Conservation (phyloP, 2,329 filamentous ascomycete genomes). For the Microdochium bolleyi region DNA sequence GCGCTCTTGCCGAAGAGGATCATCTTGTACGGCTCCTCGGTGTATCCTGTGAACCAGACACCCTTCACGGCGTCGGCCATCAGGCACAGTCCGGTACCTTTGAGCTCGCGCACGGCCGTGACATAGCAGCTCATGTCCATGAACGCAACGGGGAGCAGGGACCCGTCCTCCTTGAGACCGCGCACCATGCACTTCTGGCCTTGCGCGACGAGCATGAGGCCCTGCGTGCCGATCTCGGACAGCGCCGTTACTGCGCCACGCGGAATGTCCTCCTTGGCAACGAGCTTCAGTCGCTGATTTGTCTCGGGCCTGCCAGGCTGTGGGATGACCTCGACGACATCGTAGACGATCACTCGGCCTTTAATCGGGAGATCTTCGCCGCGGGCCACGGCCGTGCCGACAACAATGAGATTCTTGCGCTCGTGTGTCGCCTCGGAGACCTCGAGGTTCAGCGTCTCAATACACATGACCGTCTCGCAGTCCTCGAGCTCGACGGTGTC, state of each 20-base stretch:
- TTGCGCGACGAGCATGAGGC: slow-evolving; percentile 82
- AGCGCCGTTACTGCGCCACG: slow-evolving; percentile 86
- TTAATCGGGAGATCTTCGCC: slow-evolving; percentile 86
- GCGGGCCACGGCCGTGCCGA: slow-evolving; percentile 78
- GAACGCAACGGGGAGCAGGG: slow-evolving; percentile 87
- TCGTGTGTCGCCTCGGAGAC: slow-evolving; percentile 87
- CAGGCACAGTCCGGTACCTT: slow-evolving; percentile 75
- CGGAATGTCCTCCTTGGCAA: slow-evolving; percentile 84
- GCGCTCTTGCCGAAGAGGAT: slow-evolving; percentile 84
- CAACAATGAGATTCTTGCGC: slow-evolving; percentile 69
- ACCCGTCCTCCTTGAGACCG: slow-evolving; percentile 90
- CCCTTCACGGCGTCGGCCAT: slow-evolving; percentile 90
- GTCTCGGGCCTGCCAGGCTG: slow-evolving; percentile 81
- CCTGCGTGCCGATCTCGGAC: slow-evolving; percentile 77
- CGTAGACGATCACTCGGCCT: slow-evolving; percentile 82
- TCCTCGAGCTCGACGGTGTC: slow-evolving; percentile 67
- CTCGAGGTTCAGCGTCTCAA: slow-evolving; percentile 80
- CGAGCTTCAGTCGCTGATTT: slow-evolving; percentile 73
- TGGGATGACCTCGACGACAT: slow-evolving; percentile 85
- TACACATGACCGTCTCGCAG: slow-evolving; percentile 70
- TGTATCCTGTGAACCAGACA: slow-evolving; percentile 93
- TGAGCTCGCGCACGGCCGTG: slow-evolving; percentile 74
- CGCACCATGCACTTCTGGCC: slow-evolving; percentile 97
- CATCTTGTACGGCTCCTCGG: slow-evolving; percentile 94
- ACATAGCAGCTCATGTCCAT: slow-evolving; percentile 97